A percentile compares a stretch with the other conserved stretches of the same genome.
These are phyloP conservation scores for Fusarium sp. DNA, from an alignment of 2,329 filamentous ascomycete genomes.

Conservation along the genomic window DNA sequence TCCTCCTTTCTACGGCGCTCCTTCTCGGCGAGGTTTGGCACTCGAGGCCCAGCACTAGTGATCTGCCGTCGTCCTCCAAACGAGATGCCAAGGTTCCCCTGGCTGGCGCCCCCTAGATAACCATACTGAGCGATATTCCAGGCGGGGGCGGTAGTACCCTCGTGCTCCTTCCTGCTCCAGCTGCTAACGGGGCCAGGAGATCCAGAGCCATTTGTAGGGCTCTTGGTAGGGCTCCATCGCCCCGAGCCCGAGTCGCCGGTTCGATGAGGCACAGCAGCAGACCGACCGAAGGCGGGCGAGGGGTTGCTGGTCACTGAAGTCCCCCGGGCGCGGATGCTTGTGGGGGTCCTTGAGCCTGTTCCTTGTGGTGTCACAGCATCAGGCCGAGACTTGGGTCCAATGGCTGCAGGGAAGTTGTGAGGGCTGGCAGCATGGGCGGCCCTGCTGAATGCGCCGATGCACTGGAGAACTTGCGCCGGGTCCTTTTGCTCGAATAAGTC, in stretches of 20 bases:
- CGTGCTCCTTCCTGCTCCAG: conserved; percentile 91
- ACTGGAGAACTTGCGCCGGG: conserved; percentile 95
- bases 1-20: conserved; percentile 77
- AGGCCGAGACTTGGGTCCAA: conserved; percentile 79
- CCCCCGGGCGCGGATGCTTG: conserved; percentile 62
- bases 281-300: conserved; percentile 64
- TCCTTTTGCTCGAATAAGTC: conserved; percentile 97
- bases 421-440: conserved; percentile 84
- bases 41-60: conserved; percentile 83
- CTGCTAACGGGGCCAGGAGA: conserved; percentile 78
- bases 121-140: conserved; percentile 99
- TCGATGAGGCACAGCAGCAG: conserved; percentile 62
- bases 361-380: conserved; percentile 76
- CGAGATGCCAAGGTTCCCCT: conserved; percentile 93
- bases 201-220: conserved; percentile 67
- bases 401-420: conserved; percentile 78
- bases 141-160: conserved; percentile 85
- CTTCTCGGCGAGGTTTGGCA: conserved; percentile 89
- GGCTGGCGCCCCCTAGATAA: conserved; percentile 97
- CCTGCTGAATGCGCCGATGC: conserved; percentile 91
- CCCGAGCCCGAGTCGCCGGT: conserved; percentile 71
- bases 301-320: conserved; percentile 72
- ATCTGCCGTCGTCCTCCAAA: conserved; percentile 96
- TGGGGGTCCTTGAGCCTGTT: conserved; percentile 71
- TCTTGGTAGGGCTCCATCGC: conserved; percentile 75